Evolutionary conservation across 192 early-diverging fungal species (phyloP).

Genomic region (Rhizoclosmatium globosum): DNA sequence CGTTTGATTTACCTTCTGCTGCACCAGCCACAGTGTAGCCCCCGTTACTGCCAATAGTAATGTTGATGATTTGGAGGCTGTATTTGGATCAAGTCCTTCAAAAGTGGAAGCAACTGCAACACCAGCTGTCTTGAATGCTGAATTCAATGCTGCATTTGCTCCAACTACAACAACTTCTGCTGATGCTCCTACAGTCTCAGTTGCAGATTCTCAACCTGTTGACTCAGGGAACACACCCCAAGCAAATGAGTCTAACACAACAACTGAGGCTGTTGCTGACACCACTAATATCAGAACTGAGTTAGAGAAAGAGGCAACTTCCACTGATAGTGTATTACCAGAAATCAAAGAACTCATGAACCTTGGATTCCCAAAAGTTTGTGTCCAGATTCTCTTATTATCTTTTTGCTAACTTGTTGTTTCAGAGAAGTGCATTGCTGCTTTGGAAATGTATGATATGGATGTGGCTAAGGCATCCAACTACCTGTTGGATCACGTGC

Average conservation of each 20-base stretch:
- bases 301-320: background rate
- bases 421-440: conserved; percentile 47
- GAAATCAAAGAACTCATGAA: conserved; percentile 51
- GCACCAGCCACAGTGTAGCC: background rate
- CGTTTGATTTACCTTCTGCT: conserved; percentile 7
- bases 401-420: background rate
- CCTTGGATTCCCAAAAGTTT: conserved; percentile 53
- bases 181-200: background rate
- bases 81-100: background rate
- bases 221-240: background rate
- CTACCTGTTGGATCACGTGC: conserved; percentile 13
- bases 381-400: background rate
- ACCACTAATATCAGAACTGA: background rate
- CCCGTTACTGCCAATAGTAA: background rate
- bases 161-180: background rate
- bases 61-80: conserved; percentile 9
- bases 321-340: conserved; percentile 34
- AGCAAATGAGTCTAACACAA: too few species aligned
- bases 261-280: background rate
- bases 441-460: conserved; percentile 51
- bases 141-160: conserved; percentile 7
- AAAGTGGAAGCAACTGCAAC: conserved; percentile 1
- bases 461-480: conserved; percentile 48
- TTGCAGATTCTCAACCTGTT: background rate
- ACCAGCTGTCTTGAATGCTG: background rate